Conservation (phyloP, 1,284 basidiomycete species). For the Ustilago lituana region DNA sequence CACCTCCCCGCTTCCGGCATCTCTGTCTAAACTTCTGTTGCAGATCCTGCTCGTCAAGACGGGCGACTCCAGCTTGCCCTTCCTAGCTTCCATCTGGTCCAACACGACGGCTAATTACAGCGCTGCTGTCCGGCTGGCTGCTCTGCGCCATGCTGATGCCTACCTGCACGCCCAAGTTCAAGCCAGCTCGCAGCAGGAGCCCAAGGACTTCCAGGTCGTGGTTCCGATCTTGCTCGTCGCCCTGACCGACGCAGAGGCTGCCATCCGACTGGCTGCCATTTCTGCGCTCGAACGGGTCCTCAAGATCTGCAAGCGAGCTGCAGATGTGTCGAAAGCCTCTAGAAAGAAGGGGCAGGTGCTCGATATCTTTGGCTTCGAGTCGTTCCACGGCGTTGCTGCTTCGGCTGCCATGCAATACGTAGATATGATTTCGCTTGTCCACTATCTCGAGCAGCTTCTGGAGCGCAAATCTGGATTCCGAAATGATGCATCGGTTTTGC, state of each 20-base stretch:
- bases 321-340: conserved; percentile 37
- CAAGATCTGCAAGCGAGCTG: conserved; percentile 68
- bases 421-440: conserved; percentile 76
- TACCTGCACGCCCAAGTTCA: conserved; percentile 70
- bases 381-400: conserved; percentile 76
- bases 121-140: conserved; percentile 73
- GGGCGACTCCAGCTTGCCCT: conserved; percentile 78
- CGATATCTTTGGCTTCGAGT: conserved; percentile 82
- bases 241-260: conserved; percentile 72
- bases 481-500: conserved; percentile 77
- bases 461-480: conserved; percentile 69
- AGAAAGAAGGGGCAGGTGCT: conserved; percentile 61
- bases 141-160: conserved; percentile 80
- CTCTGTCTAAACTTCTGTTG: conserved; percentile 32
- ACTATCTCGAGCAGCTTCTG: conserved; percentile 74
- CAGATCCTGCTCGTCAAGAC: conserved; percentile 75
- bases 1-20: conserved; percentile 15
- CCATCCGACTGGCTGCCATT: conserved; percentile 75
- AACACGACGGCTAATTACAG: conserved; percentile 48
- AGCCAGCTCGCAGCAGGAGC: conserved; percentile 12
- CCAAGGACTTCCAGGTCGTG: conserved; percentile 81
- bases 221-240: conserved; percentile 80
- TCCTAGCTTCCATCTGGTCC: conserved; percentile 79
- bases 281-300: conserved; percentile 73
- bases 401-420: conserved; percentile 78